Conservation (phyloP, 2,329 filamentous ascomycete species). For the Teratosphaeria destructans region DNA sequence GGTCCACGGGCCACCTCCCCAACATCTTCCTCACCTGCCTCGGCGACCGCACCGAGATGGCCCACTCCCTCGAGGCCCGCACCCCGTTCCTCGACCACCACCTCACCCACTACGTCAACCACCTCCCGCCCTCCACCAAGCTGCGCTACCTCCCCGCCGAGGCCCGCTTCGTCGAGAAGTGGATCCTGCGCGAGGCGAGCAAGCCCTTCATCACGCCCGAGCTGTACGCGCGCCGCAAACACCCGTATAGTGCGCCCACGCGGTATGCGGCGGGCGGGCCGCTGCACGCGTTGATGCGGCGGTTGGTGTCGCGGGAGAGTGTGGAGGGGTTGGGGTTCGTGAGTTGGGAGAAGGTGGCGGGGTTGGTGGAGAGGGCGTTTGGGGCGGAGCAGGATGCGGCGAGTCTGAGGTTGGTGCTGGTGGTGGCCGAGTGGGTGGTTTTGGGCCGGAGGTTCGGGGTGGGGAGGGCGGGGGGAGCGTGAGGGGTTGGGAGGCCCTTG, state of each 20-base stretch:
- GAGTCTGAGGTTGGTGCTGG: slow-evolving; percentile 30
- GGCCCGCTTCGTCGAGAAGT: slow-evolving; percentile 12
- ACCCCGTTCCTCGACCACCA: slow-evolving; percentile 33
- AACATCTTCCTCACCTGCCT: slow-evolving; percentile 33
- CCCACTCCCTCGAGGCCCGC: slow-evolving; percentile 31
- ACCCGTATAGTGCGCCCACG: slow-evolving; percentile 16
- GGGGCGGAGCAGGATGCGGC: slow-evolving; percentile 12
- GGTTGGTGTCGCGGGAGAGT: slow-evolving; percentile 15
- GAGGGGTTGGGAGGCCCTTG: neutral
- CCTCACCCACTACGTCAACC: slow-evolving; percentile 30
- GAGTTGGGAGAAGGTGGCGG: slow-evolving; percentile 25
- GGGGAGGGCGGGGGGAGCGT: slow-evolving; percentile 10
- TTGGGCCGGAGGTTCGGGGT: slow-evolving; percentile 35
- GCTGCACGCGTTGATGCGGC: slow-evolving; percentile 9
- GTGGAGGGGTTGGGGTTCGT: slow-evolving; percentile 21
- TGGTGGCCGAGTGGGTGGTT: slow-evolving; percentile 36
- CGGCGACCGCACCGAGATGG: slow-evolving; percentile 38
- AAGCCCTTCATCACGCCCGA: slow-evolving; percentile 18
- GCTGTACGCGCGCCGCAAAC: slow-evolving; percentile 15
- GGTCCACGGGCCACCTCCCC: slow-evolving; percentile 26
- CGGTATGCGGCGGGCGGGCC: slow-evolving; percentile 11
- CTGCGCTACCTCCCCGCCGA: slow-evolving; percentile 12
- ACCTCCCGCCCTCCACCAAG: slow-evolving; percentile 22
- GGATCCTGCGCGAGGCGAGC: slow-evolving; percentile 16
- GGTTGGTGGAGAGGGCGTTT: slow-evolving; percentile 31